These are phyloP conservation scores for Teunomyces lycoperdinae DNA, from an alignment of 805 yeast species.

Conservation along the genomic window DNA sequence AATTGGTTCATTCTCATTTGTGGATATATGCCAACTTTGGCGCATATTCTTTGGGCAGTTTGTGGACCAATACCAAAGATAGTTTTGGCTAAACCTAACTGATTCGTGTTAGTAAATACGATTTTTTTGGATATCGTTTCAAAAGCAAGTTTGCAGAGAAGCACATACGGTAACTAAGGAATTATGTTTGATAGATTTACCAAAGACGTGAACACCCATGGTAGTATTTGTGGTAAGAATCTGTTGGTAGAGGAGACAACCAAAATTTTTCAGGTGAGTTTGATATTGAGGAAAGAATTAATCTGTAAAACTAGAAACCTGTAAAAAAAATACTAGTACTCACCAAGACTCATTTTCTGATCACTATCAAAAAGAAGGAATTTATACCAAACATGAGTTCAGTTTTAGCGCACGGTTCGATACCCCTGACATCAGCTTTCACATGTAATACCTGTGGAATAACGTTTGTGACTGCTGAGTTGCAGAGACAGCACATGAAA, in stretches of 20 bases:
- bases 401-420: conserved; percentile 24
- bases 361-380: too few relatives aligned
- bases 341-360: background rate
- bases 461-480: conserved; percentile 74
- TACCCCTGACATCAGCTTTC: conserved; percentile 24
- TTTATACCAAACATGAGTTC: conserved; percentile 5
- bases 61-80: conserved; percentile 84
- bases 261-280: conserved; percentile 4
- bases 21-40: conserved; percentile 89
- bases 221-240: background rate
- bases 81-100: conserved; percentile 68
- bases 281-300: background rate
- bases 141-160: background rate
- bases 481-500: conserved; percentile 92
- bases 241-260: background rate
- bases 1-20: conserved; percentile 92
- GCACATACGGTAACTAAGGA: conserved; percentile 34
- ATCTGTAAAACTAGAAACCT: background rate
- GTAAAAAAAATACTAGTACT: background rate
- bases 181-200: conserved; percentile 43
- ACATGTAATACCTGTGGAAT: conserved; percentile 91
- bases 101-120: conserved; percentile 13
- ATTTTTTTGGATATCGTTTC: too few relatives aligned
- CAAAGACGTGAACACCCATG: conserved; percentile 46
- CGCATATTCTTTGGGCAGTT: conserved; percentile 73